Evolutionary conservation across 176 grass and related monocot genomes (phyloP).

Genomic region (Bromus sterilis): DNA sequence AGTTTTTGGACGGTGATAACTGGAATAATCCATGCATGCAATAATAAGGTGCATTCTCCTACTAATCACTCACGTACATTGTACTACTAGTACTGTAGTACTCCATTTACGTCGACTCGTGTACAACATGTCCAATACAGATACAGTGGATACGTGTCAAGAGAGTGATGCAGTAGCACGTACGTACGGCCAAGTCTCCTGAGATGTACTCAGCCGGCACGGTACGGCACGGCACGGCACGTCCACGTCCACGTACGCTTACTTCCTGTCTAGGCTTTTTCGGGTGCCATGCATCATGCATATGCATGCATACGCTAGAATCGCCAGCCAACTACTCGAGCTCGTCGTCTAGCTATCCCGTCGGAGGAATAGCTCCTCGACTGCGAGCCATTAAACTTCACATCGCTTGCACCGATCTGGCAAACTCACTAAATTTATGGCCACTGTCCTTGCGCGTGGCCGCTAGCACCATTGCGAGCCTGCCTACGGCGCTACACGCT

Average conservation of each 20-base stretch:
- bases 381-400: not conserved
- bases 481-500: not conserved
- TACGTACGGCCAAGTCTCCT: too few relatives aligned
- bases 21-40: not conserved
- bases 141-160: too few relatives aligned
- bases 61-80: too few relatives aligned
- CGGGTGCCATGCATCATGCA: not conserved
- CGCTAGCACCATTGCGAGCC: not conserved
- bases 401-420: constrained; percentile 9
- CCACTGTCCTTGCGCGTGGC: not conserved
- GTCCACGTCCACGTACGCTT: not conserved
- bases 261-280: not conserved
- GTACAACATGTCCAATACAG: not conserved
- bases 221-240: not conserved
- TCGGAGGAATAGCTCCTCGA: not conserved
- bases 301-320: not conserved
- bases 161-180: too few relatives aligned
- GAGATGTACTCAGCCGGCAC: not conserved
- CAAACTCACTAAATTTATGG: constrained; percentile 3
- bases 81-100: too few relatives aligned
- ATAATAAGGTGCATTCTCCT: not conserved
- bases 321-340: too few relatives aligned
- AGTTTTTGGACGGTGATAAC: not conserved
- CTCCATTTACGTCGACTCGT: not conserved
- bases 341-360: not conserved